These are phyloP conservation scores for Nemania sp. DNA, from an alignment of 2,329 filamentous ascomycete species.

Conservation along the genomic window DNA sequence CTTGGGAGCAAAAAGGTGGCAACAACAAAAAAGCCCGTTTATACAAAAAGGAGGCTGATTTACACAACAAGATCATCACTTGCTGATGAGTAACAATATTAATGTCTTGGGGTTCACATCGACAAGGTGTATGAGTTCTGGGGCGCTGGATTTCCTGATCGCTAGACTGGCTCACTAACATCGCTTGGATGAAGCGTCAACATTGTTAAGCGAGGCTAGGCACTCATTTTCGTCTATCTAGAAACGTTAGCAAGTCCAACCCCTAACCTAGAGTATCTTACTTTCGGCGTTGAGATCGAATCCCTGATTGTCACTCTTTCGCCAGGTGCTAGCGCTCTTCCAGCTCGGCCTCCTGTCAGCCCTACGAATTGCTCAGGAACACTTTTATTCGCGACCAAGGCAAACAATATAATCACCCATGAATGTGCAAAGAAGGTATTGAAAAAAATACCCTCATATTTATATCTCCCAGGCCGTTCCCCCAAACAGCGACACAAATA, in stretches of 20 bases:
- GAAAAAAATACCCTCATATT: neutral
- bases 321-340: neutral
- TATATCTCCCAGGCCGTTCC: neutral
- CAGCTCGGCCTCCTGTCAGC: slow-evolving; percentile 1
- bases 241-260: neutral
- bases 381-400: neutral
- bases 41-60: too few relatives aligned
- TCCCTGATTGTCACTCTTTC: neutral
- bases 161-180: neutral
- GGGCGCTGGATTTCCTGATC: too few relatives aligned
- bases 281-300: slow-evolving; percentile 16
- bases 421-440: neutral
- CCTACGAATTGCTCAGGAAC: neutral
- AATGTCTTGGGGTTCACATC: too few relatives aligned
- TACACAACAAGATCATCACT: too few relatives aligned
- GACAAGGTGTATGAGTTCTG: too few relatives aligned
- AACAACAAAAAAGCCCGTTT: too few relatives aligned
- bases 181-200: neutral
- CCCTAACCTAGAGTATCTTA: neutral
- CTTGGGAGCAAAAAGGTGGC: too few relatives aligned
- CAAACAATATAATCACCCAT: neutral
- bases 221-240: neutral
- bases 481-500: neutral
- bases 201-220: neutral
- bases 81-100: too few relatives aligned